A percentile compares a stretch with the other conserved stretches of the same genome.
phyloP scores from a whole-genome alignment of 352 stramenopile genomes.

The Albugo laibachii region DNA sequence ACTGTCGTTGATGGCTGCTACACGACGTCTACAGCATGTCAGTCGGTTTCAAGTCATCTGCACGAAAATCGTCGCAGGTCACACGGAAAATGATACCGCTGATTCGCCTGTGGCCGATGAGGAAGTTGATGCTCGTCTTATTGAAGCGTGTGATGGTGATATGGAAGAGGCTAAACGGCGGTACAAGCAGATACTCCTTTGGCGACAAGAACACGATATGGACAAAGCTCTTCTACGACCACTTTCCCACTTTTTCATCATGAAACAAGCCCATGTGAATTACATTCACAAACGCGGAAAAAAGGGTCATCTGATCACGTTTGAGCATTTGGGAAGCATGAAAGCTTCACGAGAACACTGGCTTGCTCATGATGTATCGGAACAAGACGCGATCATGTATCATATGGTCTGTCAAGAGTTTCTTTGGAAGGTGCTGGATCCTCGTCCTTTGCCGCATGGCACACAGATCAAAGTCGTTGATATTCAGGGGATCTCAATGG shows the following conservation, averaged over 20 bases:
- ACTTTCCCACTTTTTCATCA: constrained; percentile 25
- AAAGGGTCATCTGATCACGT: constrained; percentile 27
- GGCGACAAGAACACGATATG: constrained; percentile 46
- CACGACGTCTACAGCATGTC: constrained; percentile 19
- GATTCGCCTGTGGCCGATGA: constrained; percentile 19
- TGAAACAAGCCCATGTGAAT: constrained; percentile 41
- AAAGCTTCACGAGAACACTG: constrained; percentile 39
- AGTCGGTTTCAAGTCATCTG: constrained; percentile 19
- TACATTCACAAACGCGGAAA: constrained; percentile 51
- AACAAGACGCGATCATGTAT: constrained; percentile 37
- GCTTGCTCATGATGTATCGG: constrained; percentile 24
- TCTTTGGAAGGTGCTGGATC: constrained; percentile 42
- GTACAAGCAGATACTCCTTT: constrained; percentile 32
- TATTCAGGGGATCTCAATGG: constrained; percentile 55
- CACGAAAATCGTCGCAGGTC: constrained; percentile 18
- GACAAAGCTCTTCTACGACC: constrained; percentile 44
- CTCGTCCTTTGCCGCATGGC: constrained; percentile 29
- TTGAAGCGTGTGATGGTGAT: constrained; percentile 46
- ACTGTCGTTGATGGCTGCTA: constrained; percentile 29
- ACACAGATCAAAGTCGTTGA: constrained; percentile 56
- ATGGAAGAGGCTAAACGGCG: constrained; percentile 43
- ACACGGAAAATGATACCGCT: constrained; percentile 12
- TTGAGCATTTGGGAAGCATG: constrained; percentile 36
- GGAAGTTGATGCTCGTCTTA: constrained; percentile 27
- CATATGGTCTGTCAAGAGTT: constrained; percentile 50